phyloP scores from a whole-genome alignment of 2,329 filamentous ascomycete species.

The Paraconiothyrium brasiliense region DNA sequence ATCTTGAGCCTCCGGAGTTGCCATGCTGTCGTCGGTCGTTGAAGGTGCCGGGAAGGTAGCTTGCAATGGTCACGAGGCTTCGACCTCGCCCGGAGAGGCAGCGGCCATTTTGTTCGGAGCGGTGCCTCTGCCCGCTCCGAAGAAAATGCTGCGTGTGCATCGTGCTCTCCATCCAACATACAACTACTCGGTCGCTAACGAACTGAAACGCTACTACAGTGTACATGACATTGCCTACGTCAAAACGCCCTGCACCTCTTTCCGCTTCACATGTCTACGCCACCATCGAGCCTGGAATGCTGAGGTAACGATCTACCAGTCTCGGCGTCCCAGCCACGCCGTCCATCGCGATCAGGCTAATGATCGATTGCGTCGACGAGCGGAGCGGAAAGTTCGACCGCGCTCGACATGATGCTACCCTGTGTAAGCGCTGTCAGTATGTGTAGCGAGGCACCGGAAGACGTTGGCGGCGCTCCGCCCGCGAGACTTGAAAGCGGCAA shows the following conservation, averaged over 20 bases:
- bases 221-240: background rate
- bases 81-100: background rate
- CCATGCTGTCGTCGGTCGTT: constrained; percentile 29
- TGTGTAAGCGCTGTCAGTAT: background rate
- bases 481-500: constrained; percentile 17
- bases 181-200: background rate
- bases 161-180: background rate
- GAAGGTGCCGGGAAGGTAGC: background rate
- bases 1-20: constrained; percentile 51
- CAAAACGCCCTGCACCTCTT: background rate
- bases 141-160: background rate
- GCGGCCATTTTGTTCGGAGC: background rate
- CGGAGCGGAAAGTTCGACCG: constrained; percentile 4
- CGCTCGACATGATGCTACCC: background rate
- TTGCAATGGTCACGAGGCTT: background rate
- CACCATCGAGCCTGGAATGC: background rate
- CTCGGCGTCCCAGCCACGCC: background rate
- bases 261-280: background rate
- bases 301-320: background rate
- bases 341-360: constrained; percentile 6
- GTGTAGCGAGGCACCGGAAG: constrained; percentile 3
- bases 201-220: background rate
- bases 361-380: background rate
- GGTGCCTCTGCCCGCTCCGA: background rate
- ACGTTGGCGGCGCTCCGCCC: background rate